Base-by-base conservation (phyloP, 2,329 filamentous ascomycete species). In the Coniella vitis region DNA sequence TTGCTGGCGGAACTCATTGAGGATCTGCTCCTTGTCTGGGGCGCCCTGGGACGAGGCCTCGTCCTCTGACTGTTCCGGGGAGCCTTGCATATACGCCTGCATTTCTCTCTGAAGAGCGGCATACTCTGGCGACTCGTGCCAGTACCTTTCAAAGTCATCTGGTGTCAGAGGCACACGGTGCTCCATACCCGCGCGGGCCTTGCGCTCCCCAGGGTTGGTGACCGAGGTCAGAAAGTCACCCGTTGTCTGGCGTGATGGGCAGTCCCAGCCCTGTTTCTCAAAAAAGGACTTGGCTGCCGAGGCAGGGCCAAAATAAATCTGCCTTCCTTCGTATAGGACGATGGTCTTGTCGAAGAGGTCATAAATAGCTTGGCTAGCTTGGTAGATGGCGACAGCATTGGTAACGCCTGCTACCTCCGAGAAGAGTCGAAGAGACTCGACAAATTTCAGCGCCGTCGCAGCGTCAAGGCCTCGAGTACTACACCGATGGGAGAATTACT, bases 331-430 rank as follows among this genome's bases (percentile, higher is more conserved):
- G 58, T 90, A 89, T 0, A 90, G 69, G 0, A 91, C 83, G 0
- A 81, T 73, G 0, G 78, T 79, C 61, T 90, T 90, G 66, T 91
- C 85, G 57, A 91, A 90, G 14, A 81, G 66, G 51, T 87, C 81
- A 60, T 86, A 87, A 31, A 84, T 83, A 35, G 76, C 69, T 58
- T 86, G 81, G 16, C 78, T 79, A 7, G 86, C 84, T 59, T 90
- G 85, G 53, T 88, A 88, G 8, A 89, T 77, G 9, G 86, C 82
- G 3, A 90, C 81, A 1, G 78, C 69, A 1, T 81, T 80, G 0
- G 84, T 76, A 1, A 76, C 76, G 13, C 76, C 69, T 1, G 76
- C 73, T 55, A 87, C 74, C 54, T 87, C 81, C 0, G 84, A 82
- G 0, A 82, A 69, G 16, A 81, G 72, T 14, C 84, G 72, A 22